A percentile compares a stretch with the other conserved stretches of the same genome.
Conservation (phyloP, 176 grass and related monocot genomes). For the Elymus sibiricus region DNA sequence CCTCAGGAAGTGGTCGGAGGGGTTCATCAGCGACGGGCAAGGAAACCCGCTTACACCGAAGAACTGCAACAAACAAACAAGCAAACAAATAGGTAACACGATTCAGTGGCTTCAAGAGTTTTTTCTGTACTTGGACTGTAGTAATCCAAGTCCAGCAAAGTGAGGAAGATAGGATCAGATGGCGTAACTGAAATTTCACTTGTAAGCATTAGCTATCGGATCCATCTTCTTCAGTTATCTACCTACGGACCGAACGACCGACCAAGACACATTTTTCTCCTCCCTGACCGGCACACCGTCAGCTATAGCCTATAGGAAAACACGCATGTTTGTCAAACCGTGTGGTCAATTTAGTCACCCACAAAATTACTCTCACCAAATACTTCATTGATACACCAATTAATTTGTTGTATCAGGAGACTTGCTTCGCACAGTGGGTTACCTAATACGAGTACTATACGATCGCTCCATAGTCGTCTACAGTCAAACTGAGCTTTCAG, state of each 20-base stretch:
- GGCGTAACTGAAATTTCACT: not conserved
- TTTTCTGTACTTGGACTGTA: not conserved
- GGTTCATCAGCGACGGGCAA: constrained; percentile 78
- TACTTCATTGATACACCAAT: not conserved
- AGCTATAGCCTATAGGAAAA: not conserved
- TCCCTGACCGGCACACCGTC: not conserved
- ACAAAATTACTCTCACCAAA: not conserved
- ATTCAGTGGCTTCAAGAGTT: not conserved
- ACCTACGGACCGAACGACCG: too few species aligned
- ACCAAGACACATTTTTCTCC: not conserved
- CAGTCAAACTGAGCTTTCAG: not conserved
- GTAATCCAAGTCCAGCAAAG: not conserved
- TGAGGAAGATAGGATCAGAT: not conserved
- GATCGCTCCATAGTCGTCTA: not conserved
- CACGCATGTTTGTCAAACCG: constrained; percentile 2
- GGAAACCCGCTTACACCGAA: constrained; percentile 73
- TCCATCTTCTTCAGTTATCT: not conserved
- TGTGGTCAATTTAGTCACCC: not conserved
- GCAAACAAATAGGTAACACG: not conserved
- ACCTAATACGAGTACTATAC: constrained; percentile 3
- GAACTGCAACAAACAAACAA: constrained; percentile 35
- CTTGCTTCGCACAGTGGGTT: constrained; percentile 6
- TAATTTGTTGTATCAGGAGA: not conserved
- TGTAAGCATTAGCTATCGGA: too few species aligned
- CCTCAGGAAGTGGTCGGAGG: constrained; percentile 84